phyloP scores from a whole-genome alignment of 2,329 filamentous ascomycete species.

The Drechslerella stenobrocha region DNA sequence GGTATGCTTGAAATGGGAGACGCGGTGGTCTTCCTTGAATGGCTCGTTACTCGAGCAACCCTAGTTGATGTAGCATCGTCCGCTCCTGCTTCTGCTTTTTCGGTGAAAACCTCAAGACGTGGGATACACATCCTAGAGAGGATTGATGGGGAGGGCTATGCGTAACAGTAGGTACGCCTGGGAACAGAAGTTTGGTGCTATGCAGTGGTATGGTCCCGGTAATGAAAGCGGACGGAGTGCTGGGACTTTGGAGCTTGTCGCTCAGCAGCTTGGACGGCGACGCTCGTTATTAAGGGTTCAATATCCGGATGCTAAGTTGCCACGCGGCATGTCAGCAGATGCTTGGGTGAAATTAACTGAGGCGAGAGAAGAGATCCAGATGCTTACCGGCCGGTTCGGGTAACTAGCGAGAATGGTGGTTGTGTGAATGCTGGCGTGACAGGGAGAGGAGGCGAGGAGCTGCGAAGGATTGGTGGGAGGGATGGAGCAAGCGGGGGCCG shows the following conservation, averaged over 20 bases:
- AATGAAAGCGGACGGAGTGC: slow-evolving; percentile 1
- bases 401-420: neutral
- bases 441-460: neutral
- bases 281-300: neutral
- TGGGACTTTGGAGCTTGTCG: neutral
- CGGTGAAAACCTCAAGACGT: slow-evolving; percentile 33
- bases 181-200: neutral
- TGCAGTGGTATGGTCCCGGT: neutral
- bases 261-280: neutral
- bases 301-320: neutral
- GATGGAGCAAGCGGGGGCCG: too few species aligned
- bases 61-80: slow-evolving; percentile 19
- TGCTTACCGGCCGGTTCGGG: slow-evolving; percentile 5
- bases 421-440: neutral
- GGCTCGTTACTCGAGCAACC: slow-evolving; percentile 22
- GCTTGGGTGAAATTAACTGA: neutral
- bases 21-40: slow-evolving; percentile 6
- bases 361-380: neutral
- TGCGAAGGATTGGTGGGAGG: neutral
- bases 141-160: slow-evolving; percentile 10
- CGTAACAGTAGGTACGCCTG: neutral
- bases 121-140: slow-evolving; percentile 34
- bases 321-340: slow-evolving; percentile 2
- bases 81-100: slow-evolving; percentile 11
- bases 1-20: slow-evolving; percentile 41